These are phyloP conservation scores for Botryotinia calthae DNA, from an alignment of 2,329 filamentous ascomycete species.

Conservation along the genomic window DNA sequence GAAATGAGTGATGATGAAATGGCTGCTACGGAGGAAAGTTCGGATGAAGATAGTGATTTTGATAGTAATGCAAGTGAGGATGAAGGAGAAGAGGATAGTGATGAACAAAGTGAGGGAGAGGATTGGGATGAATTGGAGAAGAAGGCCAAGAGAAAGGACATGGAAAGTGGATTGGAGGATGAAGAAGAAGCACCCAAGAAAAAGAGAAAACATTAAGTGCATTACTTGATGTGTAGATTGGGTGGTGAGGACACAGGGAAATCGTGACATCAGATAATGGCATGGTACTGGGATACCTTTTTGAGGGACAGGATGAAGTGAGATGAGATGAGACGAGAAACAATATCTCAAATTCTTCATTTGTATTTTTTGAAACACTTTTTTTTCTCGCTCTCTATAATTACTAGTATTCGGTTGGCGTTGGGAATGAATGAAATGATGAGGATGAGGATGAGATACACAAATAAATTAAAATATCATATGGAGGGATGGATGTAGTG, in stretches of 20 bases:
- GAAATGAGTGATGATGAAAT: conserved; percentile 86
- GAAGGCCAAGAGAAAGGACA: conserved; percentile 84
- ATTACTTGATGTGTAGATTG: not conserved
- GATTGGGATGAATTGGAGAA: conserved; percentile 94
- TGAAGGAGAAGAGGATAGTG: conserved; percentile 71
- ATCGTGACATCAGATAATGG: not conserved
- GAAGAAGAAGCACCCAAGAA: conserved; percentile 73
- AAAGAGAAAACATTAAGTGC: conserved; percentile 56
- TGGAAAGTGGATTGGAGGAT: conserved; percentile 62
- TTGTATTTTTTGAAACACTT: not conserved
- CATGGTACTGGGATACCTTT: not conserved
- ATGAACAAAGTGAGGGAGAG: conserved; percentile 75
- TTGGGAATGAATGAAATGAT: not conserved
- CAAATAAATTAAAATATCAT: not conserved
- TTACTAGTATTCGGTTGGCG: not conserved
- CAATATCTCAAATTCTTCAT: not conserved
- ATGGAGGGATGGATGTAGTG: not conserved
- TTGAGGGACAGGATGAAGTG: not conserved
- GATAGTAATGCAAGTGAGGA: conserved; percentile 85
- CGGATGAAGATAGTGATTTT: conserved; percentile 89
- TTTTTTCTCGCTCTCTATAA: conserved; percentile 1
- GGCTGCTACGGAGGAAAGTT: conserved; percentile 67
- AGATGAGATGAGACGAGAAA: not conserved
- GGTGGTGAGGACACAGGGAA: not conserved
- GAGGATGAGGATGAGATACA: not conserved